These are phyloP conservation scores for Fusarium robinianum DNA, from an alignment of 2,329 filamentous ascomycete species.

Conservation along the genomic window DNA sequence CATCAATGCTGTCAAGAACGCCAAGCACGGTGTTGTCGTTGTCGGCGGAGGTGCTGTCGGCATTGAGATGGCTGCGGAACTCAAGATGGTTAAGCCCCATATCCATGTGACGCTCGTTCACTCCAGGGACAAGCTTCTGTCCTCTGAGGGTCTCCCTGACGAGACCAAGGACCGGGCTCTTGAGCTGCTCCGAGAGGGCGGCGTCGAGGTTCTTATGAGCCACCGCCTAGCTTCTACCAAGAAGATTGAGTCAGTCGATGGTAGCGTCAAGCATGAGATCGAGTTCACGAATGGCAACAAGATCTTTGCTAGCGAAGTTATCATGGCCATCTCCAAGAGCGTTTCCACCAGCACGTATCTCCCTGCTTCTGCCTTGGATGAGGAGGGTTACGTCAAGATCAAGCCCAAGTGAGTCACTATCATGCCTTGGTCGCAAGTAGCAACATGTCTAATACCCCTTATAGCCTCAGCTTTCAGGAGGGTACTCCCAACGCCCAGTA, in stretches of 20 bases:
- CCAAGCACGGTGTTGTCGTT: slow-evolving; percentile 65
- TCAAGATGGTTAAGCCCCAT: slow-evolving; percentile 69
- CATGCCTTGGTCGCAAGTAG: not conserved
- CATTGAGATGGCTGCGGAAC: slow-evolving; percentile 79
- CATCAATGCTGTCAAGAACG: slow-evolving; percentile 57
- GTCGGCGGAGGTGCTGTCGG: slow-evolving; percentile 81
- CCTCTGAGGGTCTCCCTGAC: slow-evolving; percentile 71
- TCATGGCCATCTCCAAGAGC: slow-evolving; percentile 70
- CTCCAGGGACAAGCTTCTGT: slow-evolving; percentile 70
- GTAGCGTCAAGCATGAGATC: slow-evolving; percentile 50
- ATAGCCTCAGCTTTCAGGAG: slow-evolving; percentile 58
- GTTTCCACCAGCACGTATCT: slow-evolving; percentile 67
- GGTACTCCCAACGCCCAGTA: slow-evolving; percentile 58
- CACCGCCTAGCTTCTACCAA: slow-evolving; percentile 59
- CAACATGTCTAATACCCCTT: slow-evolving; percentile 2
- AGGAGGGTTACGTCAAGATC: slow-evolving; percentile 69
- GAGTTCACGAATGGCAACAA: slow-evolving; percentile 63
- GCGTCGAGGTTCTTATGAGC: slow-evolving; percentile 67
- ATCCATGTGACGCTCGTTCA: slow-evolving; percentile 75
- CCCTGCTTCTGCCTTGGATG: slow-evolving; percentile 60
- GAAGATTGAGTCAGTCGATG: slow-evolving; percentile 51
- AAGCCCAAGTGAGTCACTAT: slow-evolving; percentile 51
- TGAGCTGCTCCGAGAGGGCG: slow-evolving; percentile 61
- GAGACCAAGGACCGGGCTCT: slow-evolving; percentile 68
- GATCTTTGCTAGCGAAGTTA: slow-evolving; percentile 65